Conservation (phyloP, 495 filamentous ascomycete species). For the Daldinia vernicosa region DNA sequence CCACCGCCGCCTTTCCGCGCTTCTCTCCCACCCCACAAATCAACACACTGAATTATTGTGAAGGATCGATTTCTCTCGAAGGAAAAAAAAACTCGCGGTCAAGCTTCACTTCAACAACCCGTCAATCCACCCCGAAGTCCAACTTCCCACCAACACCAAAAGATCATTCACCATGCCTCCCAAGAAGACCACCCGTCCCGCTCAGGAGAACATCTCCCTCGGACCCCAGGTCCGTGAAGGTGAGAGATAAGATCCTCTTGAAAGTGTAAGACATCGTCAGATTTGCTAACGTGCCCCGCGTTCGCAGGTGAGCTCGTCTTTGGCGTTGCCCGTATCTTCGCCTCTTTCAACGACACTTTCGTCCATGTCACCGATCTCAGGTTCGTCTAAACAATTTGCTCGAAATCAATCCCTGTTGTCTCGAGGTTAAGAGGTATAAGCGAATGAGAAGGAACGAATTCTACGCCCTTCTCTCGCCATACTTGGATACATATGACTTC, state of each 20-base stretch:
- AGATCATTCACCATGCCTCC: slow-evolving; percentile 72
- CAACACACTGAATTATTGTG: slow-evolving; percentile 26
- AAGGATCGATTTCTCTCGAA: slow-evolving; percentile 2
- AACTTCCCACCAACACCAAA: slow-evolving; percentile 11
- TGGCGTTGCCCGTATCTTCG: slow-evolving; percentile 98
- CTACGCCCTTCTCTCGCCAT: slow-evolving; percentile 41
- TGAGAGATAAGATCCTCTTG: slow-evolving; percentile 54
- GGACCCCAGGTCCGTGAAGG: slow-evolving; percentile 93
- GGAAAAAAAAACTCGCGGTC: slow-evolving; percentile 29
- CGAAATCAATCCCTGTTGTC: not conserved
- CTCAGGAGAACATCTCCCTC: slow-evolving; percentile 97
- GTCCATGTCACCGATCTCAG: slow-evolving; percentile 99
- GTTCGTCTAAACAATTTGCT: slow-evolving; percentile 65
- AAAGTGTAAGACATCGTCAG: not conserved
- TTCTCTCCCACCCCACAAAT: slow-evolving; percentile 27
- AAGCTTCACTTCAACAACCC: slow-evolving; percentile 27
- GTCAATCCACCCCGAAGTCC: slow-evolving; percentile 26
- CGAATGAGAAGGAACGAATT: slow-evolving; percentile 31
- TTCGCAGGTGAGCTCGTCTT: slow-evolving; percentile 91
- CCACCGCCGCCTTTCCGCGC: slow-evolving; percentile 30
- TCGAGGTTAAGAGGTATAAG: slow-evolving; percentile 15
- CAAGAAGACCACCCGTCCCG: slow-evolving; percentile 80
- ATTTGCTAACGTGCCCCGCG: slow-evolving; percentile 30
- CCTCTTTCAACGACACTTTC: slow-evolving; percentile 86
- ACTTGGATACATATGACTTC: slow-evolving; percentile 18